These are phyloP conservation scores for Paraconiothyrium brasiliense DNA, from an alignment of 2,329 filamentous ascomycete genomes.

Conservation along the genomic window DNA sequence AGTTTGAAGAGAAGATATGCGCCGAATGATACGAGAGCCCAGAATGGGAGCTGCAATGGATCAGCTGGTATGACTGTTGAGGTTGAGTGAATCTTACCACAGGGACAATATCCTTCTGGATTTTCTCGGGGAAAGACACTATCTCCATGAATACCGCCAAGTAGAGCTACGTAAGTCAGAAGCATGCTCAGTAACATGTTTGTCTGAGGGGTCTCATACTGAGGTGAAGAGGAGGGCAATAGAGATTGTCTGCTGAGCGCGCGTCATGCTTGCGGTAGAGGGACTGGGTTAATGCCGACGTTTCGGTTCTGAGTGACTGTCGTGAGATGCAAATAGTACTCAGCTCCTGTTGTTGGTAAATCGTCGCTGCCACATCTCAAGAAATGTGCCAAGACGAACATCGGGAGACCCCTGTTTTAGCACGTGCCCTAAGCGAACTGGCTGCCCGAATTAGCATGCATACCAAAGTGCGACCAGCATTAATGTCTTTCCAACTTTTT, in stretches of 20 bases:
- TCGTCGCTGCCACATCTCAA: slow-evolving; percentile 17
- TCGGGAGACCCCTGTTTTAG: not conserved
- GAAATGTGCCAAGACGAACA: slow-evolving; percentile 2
- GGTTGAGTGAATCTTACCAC: slow-evolving; percentile 71
- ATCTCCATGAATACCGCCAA: slow-evolving; percentile 85
- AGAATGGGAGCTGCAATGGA: slow-evolving; percentile 80
- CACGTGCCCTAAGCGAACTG: slow-evolving; percentile 5
- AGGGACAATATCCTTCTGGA: slow-evolving; percentile 88
- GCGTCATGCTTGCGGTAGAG: slow-evolving; percentile 75
- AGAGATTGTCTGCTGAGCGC: slow-evolving; percentile 91
- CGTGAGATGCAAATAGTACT: slow-evolving; percentile 7
- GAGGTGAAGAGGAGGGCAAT: slow-evolving; percentile 87
- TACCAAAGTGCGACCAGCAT: not conserved
- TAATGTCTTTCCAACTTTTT: not conserved
- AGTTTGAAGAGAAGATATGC: slow-evolving; percentile 91
- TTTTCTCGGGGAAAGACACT: slow-evolving; percentile 77
- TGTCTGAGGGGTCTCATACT: slow-evolving; percentile 63
- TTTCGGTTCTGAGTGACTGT: not conserved
- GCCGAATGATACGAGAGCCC: slow-evolving; percentile 89
- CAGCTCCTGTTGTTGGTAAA: not conserved
- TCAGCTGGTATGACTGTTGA: not conserved
- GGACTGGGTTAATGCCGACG: no score
- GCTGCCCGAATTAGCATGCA: not conserved
- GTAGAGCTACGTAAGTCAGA: slow-evolving; percentile 74
- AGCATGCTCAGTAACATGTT: slow-evolving; percentile 23